Evolutionary conservation across 192 early-diverging fungal genomes (phyloP), one percentile per base, ranked within the genome.

Genomic region (Chytriomyces confervae): DNA sequence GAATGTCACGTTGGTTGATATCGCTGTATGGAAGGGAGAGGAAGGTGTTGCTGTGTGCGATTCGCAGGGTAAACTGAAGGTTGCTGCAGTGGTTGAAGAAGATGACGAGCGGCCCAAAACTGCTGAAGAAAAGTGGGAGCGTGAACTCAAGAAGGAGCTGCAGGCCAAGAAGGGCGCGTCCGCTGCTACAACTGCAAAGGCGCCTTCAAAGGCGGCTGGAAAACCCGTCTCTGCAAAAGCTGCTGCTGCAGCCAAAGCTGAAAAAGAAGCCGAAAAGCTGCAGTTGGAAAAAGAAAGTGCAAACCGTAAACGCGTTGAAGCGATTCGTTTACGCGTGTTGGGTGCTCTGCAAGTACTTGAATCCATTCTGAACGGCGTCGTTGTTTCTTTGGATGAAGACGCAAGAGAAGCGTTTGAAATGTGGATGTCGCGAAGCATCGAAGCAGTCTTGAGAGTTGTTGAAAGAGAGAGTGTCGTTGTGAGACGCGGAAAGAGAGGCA

Each of bases 41-140:
- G 91, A 91, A 64, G 92, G 86, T 6, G 84, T 85, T 27, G 76
- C 92, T n/a, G 94, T 84, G 81, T 84, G 88, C 43, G 91, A 95
- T 78, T 24, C 51, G 6, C 27, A 61, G 23, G 70, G 70, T 7
- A 69, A 70, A 51, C 61, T 62, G 61, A 78, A 78, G 66, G 72
- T 74, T 44, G 61, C 47, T 75, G 75, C 44, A 53, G 44, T 29
- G 16, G 57, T 36, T n/a, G 61, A 62, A 8, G 57, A 70, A 49
- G 69, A 68, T 47, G 72, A 75, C 18, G 23, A 27, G 60, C 46
- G 51, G 50, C n/a, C 46, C 47, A 18, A 23, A 64, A 91, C 86
- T 65, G 87, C 88, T 18, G 91, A 94, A 50, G 87, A 92, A 81
- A 90, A 94, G 70, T 95, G 93, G 92, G 93, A 94, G 84, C 86